phyloP scores from a whole-genome alignment of 352 stramenopile genomes.

The Phytopythium helicoides region DNA sequence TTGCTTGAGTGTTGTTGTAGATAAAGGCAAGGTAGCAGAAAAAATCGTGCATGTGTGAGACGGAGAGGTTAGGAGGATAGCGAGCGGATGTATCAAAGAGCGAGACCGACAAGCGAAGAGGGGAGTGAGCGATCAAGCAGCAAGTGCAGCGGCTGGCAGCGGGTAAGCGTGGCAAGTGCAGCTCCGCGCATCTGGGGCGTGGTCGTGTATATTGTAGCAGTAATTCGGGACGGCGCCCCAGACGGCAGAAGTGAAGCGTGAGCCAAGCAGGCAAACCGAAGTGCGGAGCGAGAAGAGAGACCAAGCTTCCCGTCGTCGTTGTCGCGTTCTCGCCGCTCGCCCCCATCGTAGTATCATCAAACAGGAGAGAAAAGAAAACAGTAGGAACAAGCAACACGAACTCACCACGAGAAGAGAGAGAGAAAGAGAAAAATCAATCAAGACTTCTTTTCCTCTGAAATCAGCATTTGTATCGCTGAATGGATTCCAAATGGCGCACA shows the following conservation, averaged over 20 bases:
- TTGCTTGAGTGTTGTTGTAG: conserved; percentile 56
- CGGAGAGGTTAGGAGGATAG: conserved; percentile 17
- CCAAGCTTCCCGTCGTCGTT: conserved; percentile 12
- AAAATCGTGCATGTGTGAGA: conserved; percentile 16
- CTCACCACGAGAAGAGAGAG: too few species aligned
- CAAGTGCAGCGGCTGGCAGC: conserved; percentile 3
- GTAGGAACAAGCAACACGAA: conserved; percentile 8
- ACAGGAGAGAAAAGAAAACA: conserved; percentile 7
- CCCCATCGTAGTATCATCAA: conserved; percentile 22
- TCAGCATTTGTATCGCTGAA: conserved; percentile 48
- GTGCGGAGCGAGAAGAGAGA: conserved; percentile 15
- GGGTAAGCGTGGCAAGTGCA: not conserved
- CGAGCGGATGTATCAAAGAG: conserved; percentile 20
- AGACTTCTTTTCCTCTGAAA: not conserved
- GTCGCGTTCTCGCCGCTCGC: conserved; percentile 9
- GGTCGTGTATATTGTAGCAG: conserved; percentile 69
- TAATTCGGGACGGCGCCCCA: conserved; percentile 39
- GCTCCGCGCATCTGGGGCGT: too few species aligned
- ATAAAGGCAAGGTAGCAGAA: conserved; percentile 31
- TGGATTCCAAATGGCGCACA: conserved; percentile 55
- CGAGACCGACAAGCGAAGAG: not conserved
- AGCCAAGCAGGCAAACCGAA: conserved; percentile 10
- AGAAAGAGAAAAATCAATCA: not conserved
- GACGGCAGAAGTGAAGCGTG: not conserved
- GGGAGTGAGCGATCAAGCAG: not conserved